phyloP scores from a whole-genome alignment of 441 rosid genomes.

The Geranium incanum region DNA sequence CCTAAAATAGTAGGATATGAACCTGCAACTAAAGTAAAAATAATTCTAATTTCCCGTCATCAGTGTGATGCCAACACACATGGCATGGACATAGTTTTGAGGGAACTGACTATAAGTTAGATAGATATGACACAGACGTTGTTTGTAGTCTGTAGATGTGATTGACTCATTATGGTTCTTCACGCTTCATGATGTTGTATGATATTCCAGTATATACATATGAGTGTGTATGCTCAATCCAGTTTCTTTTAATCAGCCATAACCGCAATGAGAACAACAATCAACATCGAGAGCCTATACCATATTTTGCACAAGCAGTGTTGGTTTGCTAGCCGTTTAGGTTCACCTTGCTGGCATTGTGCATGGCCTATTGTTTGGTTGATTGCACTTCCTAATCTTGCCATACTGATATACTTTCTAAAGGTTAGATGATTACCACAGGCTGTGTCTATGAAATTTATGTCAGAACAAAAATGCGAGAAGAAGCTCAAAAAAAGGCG shows the following conservation, averaged over 20 bases:
- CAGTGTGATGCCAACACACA: background rate
- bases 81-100: background rate
- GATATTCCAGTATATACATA: background rate
- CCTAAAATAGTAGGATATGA: background rate
- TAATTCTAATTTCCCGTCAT: background rate
- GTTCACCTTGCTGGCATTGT: background rate
- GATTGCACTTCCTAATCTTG: background rate
- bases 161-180: too few species aligned
- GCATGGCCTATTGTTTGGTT: background rate
- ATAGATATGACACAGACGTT: background rate
- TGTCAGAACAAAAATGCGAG: constrained; percentile 53
- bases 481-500: constrained; percentile 50
- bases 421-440: constrained; percentile 20
- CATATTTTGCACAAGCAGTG: background rate
- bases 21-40: background rate
- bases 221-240: background rate
- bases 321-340: constrained; percentile 1
- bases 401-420: background rate
- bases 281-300: background rate
- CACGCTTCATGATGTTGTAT: too few species aligned
- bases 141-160: background rate
- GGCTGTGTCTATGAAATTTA: constrained; percentile 92
- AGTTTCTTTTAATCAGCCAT: background rate
- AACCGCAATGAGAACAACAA: background rate
- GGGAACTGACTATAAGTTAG: background rate